Conservation (phyloP, 2,329 filamentous ascomycete species). For the Sporothrix phasma region DNA sequence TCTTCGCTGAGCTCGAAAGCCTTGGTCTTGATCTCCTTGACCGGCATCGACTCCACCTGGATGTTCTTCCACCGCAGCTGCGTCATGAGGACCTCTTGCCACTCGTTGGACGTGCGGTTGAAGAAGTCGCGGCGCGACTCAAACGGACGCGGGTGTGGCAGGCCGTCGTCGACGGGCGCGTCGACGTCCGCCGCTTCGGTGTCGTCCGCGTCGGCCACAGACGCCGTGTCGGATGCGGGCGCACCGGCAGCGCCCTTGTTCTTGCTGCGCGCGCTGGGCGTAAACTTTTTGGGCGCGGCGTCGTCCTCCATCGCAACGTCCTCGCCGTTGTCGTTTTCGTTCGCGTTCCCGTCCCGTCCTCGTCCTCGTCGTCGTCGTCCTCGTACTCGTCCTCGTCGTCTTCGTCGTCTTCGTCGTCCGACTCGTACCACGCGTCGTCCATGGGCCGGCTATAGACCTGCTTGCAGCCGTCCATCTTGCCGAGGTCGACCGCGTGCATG, state of each 20-base stretch:
- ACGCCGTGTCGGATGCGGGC: conserved; percentile 38
- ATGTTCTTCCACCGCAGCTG: conserved; percentile 59
- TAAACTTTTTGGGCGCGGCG: conserved; percentile 33
- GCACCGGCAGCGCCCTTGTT: conserved; percentile 34
- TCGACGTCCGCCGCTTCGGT: conserved; percentile 24
- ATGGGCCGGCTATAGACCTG: conserved; percentile 80
- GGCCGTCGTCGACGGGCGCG: conserved; percentile 57
- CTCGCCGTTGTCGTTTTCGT: conserved; percentile 46
- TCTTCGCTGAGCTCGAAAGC: conserved; percentile 88
- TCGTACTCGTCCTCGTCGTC: conserved; percentile 52
- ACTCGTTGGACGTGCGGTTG: conserved; percentile 72
- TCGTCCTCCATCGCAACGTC: conserved; percentile 41
- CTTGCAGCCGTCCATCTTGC: conserved; percentile 86
- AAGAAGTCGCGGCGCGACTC: conserved; percentile 91
- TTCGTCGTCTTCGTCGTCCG: conserved; percentile 50
- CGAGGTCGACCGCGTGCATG: conserved; percentile 85
- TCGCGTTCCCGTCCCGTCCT: conserved; percentile 50
- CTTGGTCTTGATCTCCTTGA: conserved; percentile 88
- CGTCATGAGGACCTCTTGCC: conserved; percentile 80
- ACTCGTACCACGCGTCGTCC: conserved; percentile 63
- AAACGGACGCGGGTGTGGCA: conserved; percentile 71
- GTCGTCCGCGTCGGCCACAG: conserved; percentile 32
- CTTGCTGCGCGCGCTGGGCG: conserved; percentile 48
- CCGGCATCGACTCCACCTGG: conserved; percentile 55
- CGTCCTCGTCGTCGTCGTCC: conserved; percentile 38